Conservation (phyloP, 2,329 filamentous ascomycete genomes). For the Colletotrichum higginsianum region DNA sequence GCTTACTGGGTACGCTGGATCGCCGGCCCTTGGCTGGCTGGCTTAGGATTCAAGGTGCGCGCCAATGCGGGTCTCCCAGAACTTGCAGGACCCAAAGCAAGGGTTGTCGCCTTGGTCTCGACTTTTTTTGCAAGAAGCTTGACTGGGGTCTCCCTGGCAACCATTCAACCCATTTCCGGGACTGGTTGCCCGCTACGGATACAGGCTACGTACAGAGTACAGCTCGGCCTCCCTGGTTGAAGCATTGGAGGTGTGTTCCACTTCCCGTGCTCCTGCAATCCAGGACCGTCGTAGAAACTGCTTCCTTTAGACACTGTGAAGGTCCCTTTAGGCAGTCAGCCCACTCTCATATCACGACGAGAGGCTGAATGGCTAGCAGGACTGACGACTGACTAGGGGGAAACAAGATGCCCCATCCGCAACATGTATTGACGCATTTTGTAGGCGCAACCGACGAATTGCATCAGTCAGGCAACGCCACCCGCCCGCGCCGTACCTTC, state of each 20-base stretch:
- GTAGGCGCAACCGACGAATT: slow-evolving; percentile 6
- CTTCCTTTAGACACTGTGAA: slow-evolving; percentile 23
- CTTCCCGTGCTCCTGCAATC: slow-evolving; percentile 33
- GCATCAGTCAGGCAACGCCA: background rate
- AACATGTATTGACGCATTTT: background rate
- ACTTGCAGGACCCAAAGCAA: slow-evolving; percentile 22
- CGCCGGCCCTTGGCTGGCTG: background rate
- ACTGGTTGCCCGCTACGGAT: slow-evolving; percentile 34
- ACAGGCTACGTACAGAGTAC: too few species aligned
- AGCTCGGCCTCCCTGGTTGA: slow-evolving; percentile 30
- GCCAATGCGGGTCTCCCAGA: slow-evolving; percentile 36
- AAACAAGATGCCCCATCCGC: background rate
- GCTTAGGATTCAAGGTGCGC: slow-evolving; percentile 18
- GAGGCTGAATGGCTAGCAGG: background rate
- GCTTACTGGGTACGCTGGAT: background rate
- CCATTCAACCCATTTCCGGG: slow-evolving; percentile 23
- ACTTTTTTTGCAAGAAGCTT: slow-evolving; percentile 25
- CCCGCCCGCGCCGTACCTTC: background rate
- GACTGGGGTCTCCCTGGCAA: slow-evolving; percentile 40
- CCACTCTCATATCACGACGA: background rate
- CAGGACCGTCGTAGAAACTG: slow-evolving; percentile 30
- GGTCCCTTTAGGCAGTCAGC: background rate
- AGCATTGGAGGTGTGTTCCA: slow-evolving; percentile 28
- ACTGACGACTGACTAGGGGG: background rate
- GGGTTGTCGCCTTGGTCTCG: slow-evolving; percentile 39